Base-by-base conservation (phyloP, 345 rosid genomes). In the Citrus reticulata region DNA sequence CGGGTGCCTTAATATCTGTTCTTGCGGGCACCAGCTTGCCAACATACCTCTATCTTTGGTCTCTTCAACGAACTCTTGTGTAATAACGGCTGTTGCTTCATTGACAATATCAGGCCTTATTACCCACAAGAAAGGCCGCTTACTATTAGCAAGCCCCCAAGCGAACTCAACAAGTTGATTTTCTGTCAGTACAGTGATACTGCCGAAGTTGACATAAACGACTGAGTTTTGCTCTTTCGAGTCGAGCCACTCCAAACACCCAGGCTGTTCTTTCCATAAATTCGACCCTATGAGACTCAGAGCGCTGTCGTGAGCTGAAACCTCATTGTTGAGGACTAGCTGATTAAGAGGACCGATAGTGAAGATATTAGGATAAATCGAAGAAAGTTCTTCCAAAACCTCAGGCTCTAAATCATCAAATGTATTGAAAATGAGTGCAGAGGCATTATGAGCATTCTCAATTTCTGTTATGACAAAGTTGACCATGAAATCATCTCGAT, bases 141-240 rank as follows among this genome's bases (percentile, higher is more conserved):
- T 80, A 66, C 72, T 51, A 29, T 83, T 83, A 0, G 85, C 81
- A 19, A 79, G 75, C 30, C 85, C 78, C 78, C 83, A 76, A 5
- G 83, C 72, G 22, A 80, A 79, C 73, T 83, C 83, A 2, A 72
- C n/a, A 1, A 83, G 46, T 39, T 79, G 83, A 0, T 76, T 57
- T 5, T 58, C 10, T 22, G 80, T 67, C 71, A 83, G 72, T 35
- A 49, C 78, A 0, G 82, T 65, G 27, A 59, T 14, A 42, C 80
- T 68, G 22, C 68, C 80, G 13, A 77, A 70, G 55, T 77, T 77
- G 4, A 60, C 68, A 16, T 68, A 68, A 77, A 69, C 59, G 2
- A 77, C 75, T 0, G 80, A 58, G 60, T 68, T 69, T 14, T 65
- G n/a, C 29, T 68, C 59, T 29, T 59, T 77, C 1, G 74, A 69